Base-by-base conservation (phyloP, 2,329 filamentous ascomycete genomes). In the Penicillium capsulatum region DNA sequence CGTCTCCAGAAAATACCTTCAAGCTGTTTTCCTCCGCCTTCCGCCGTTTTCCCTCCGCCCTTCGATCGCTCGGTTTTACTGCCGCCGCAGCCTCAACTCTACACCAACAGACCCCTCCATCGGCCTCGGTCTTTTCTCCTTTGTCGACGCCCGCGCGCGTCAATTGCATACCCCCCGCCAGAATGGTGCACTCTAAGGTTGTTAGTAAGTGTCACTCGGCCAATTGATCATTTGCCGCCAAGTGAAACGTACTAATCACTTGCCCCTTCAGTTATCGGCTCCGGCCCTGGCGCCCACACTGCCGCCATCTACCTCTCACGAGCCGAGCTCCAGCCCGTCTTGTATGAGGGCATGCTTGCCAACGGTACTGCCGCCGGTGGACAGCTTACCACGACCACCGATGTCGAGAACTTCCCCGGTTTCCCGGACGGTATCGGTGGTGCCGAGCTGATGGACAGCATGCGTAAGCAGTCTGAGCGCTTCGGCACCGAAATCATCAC, bases 321-420 rank as follows among this genome's bases (percentile, higher is more conserved):
- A 64, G 92, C 92, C 46, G 91, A 98, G 66, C 72, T 98, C 64
- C 86, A 94, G 70, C 92, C 92, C 48, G 86, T 96, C 48, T 77
- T 98, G 54, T 98, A 97, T 66, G 92, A 98, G 73, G 92, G 92
- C 56, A 95, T 98, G 78, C 82, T 98, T 66, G 92, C 92, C 58
- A 92, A 96, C 63, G 92, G 91, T 60, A 94, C 94, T 58, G 92
- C 92, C 5, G 88, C 92, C 31, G 92, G 92, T 55, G 92, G 92
- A 42, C 92, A 98, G 76, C 77, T 98, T 55, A 98, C 94, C 39
- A 98, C 94, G 17, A 98, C 92, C 39, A 97, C 94, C 59, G 94
- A 98, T 55, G 82, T 98, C 44, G 92, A 98, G 75, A 98, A 98
- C 78, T 98, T 84, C 70, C 92, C 92, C 17, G 92, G 92, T 33